A percentile compares a stretch with the other conserved stretches of the same genome.
These are phyloP conservation scores for Schizochytrium sp. DNA, from an alignment of 108 stramenopile species.

Conservation along the genomic window DNA sequence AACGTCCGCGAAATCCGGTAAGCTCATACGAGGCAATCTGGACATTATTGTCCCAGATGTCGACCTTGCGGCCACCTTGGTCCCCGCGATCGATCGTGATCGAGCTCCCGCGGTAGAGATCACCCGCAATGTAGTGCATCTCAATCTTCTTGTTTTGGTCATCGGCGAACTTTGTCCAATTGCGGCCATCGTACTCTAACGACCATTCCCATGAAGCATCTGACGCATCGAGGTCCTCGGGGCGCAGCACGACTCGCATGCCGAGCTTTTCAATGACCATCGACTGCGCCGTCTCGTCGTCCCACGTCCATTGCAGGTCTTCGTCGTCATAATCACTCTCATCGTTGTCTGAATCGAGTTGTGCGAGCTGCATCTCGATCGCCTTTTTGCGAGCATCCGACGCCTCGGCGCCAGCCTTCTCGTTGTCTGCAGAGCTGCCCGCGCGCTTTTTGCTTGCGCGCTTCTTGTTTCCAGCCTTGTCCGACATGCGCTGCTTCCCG, in stretches of 20 bases:
- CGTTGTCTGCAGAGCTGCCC: background rate
- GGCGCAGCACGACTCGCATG: conserved; percentile 1
- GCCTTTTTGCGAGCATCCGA: background rate
- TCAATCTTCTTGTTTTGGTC: background rate
- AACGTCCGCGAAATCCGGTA: conserved; percentile 6
- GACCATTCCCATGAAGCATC: conserved; percentile 19
- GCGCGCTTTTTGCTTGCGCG: background rate
- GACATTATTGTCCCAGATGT: background rate
- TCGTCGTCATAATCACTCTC: conserved; percentile 18
- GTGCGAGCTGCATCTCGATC: background rate
- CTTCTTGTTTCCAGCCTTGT: background rate
- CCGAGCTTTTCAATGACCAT: background rate
- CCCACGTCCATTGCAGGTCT: conserved; percentile 29
- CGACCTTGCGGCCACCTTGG: background rate
- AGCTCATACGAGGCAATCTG: conserved; percentile 12
- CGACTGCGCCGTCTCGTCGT: conserved; percentile 11
- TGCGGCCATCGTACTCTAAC: background rate
- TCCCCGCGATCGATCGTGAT: background rate
- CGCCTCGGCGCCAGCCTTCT: background rate
- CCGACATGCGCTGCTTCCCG: background rate
- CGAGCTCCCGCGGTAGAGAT: background rate
- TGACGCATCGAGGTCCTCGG: background rate
- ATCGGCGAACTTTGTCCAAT: background rate
- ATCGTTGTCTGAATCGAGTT: conserved; percentile 8
- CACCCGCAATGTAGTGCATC: background rate